Conservation (phyloP, 441 rosid genomes). For the Pelargonium hybrid region DNA sequence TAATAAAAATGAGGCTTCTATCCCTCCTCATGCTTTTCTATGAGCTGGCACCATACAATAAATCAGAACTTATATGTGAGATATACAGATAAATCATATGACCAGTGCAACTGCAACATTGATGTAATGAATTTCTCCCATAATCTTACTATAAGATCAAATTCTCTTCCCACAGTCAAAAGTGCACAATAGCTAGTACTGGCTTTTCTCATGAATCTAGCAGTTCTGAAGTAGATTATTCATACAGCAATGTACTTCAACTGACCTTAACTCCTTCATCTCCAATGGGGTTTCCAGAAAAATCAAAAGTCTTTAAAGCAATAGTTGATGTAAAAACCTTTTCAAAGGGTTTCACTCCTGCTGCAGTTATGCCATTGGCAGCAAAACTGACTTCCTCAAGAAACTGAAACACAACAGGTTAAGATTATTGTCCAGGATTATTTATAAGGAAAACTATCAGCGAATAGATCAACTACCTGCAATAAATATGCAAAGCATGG, state of each 20-base stretch:
- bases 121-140: neutral
- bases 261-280: constrained; percentile 94
- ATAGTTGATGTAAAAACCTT: constrained; percentile 75
- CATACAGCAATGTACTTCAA: neutral
- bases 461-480: neutral
- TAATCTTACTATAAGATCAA: neutral
- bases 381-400: constrained; percentile 89
- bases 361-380: constrained; percentile 80
- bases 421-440: constrained; percentile 3
- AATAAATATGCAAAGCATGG: neutral
- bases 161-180: no score
- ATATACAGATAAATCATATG: no score
- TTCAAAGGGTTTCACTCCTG: constrained; percentile 74
- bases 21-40: neutral
- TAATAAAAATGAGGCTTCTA: neutral
- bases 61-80: neutral
- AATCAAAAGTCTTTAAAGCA: constrained; percentile 50
- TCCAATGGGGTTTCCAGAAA: constrained; percentile 86
- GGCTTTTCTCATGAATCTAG: neutral
- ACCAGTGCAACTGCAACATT: no score
- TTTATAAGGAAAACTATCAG: neutral
- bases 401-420: constrained; percentile 30
- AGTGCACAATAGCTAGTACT: neutral
- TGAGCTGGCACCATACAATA: neutral
- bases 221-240: neutral